Percentiles rank a stretch among this genome's conserved stretches.
phyloP scores from a whole-genome alignment of 192 early-diverging fungal species.

The Gamsiella multidivaricata region DNA sequence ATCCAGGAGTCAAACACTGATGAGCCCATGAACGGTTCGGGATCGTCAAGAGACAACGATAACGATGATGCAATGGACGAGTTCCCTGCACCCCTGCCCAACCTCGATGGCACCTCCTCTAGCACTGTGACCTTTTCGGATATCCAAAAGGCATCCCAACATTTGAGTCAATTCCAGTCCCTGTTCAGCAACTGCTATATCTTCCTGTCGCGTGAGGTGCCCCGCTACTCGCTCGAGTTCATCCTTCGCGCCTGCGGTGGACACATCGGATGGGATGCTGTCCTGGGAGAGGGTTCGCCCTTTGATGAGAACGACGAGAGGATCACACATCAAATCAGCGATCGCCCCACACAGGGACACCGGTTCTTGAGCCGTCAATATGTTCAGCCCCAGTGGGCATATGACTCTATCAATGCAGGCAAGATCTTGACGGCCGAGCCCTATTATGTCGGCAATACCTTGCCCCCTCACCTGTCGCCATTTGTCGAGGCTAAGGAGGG shows the following conservation, averaged over 20 bases:
- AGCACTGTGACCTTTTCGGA: conserved; percentile 60
- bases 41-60: conserved; percentile 20
- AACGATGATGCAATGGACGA: conserved; percentile 61
- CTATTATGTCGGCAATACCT: conserved; percentile 83
- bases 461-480: conserved; percentile 94
- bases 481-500: conserved; percentile 89
- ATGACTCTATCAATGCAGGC: conserved; percentile 91
- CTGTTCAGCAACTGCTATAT: conserved; percentile 77
- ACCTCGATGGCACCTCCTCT: conserved; percentile 48
- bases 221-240: conserved; percentile 92
- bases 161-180: conserved; percentile 56
- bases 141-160: conserved; percentile 63
- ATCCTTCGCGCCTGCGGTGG: conserved; percentile 91
- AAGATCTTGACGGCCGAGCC: conserved; percentile 69
- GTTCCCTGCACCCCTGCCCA: conserved; percentile 53
- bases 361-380: conserved; percentile 77
- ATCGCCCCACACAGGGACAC: conserved; percentile 79
- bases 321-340: conserved; percentile 91
- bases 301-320: conserved; percentile 81
- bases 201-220: conserved; percentile 94
- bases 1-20: conserved; percentile 49
- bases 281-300: conserved; percentile 82
- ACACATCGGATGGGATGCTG: conserved; percentile 87
- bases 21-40: neutral
- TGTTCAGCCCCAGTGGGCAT: conserved; percentile 99